Conservation (phyloP, 257 asterid genomes). For the Salvia hispanica region DNA sequence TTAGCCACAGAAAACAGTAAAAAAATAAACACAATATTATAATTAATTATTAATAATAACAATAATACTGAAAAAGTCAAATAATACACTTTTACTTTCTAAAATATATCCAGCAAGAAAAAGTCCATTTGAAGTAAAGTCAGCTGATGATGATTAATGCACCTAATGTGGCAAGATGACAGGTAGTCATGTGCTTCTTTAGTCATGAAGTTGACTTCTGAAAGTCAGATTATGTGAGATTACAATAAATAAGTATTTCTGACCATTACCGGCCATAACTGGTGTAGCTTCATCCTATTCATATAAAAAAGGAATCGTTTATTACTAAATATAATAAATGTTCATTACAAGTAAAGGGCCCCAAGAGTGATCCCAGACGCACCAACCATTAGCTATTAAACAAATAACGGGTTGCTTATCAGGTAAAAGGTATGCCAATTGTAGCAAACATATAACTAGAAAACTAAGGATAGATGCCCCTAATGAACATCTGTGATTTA, state of each 20-base stretch:
- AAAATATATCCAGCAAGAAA: conserved; percentile 20
- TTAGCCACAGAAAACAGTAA: no score
- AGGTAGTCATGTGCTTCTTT: conserved; percentile 17
- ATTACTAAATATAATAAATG: neutral
- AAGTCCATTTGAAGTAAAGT: conserved; percentile 26
- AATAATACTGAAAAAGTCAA: neutral
- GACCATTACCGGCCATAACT: conserved; percentile 14
- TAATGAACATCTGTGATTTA: no score
- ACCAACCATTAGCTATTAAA: neutral
- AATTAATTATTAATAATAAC: no score
- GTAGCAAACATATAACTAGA: conserved; percentile 15
- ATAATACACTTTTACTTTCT: conserved; percentile 18
- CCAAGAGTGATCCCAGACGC: neutral
- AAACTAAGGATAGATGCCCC: neutral
- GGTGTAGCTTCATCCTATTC: neutral
- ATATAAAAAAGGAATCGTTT: neutral
- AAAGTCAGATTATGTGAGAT: conserved; percentile 34
- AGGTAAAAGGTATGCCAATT: neutral
- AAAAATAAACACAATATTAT: no score
- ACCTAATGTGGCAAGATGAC: conserved; percentile 28
- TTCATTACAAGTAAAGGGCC: neutral
- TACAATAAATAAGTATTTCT: conserved; percentile 11
- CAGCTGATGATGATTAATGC: conserved; percentile 24
- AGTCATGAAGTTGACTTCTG: conserved; percentile 34
- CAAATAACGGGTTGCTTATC: neutral